Conservation (phyloP, 495 filamentous ascomycete species). For the Trichoderma asperelloides region DNA sequence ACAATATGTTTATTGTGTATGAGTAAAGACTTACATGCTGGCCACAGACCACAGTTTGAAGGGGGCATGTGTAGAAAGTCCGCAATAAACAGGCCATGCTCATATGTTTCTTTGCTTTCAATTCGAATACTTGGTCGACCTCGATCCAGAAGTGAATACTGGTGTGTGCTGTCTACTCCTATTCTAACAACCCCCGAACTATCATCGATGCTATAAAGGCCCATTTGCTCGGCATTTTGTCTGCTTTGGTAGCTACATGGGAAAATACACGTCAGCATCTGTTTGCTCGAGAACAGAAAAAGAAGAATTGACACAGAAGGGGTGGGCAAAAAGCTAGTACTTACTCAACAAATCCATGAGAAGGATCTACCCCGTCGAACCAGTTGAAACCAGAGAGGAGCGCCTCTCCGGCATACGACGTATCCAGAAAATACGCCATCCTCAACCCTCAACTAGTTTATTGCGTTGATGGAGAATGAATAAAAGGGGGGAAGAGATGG, state of each 20-base stretch:
- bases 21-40: conserved; percentile 29
- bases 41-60: conserved; percentile 52
- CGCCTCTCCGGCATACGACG: conserved; percentile 6
- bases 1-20: not conserved
- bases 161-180: conserved; percentile 33
- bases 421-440: conserved; percentile 7
- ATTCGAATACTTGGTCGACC: conserved; percentile 65
- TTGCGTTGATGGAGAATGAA: not conserved
- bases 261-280: not conserved
- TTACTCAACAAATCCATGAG: conserved; percentile 49
- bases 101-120: conserved; percentile 56
- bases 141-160: conserved; percentile 34
- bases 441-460: not conserved
- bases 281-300: not conserved
- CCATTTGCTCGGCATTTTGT: conserved; percentile 38
- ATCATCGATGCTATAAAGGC: not conserved
- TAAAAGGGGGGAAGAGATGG: not conserved
- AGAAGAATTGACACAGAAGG: too few relatives aligned
- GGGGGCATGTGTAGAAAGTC: conserved; percentile 66
- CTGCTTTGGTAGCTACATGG: conserved; percentile 42
- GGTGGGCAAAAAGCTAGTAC: not conserved
- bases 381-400: conserved; percentile 10
- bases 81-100: conserved; percentile 61
- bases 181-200: conserved; percentile 40
- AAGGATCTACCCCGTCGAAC: conserved; percentile 44